Evolutionary conservation across 495 filamentous ascomycete species (phyloP), one percentile per base, ranked within the genome.

Genomic region (Filosporella fistucella): DNA sequence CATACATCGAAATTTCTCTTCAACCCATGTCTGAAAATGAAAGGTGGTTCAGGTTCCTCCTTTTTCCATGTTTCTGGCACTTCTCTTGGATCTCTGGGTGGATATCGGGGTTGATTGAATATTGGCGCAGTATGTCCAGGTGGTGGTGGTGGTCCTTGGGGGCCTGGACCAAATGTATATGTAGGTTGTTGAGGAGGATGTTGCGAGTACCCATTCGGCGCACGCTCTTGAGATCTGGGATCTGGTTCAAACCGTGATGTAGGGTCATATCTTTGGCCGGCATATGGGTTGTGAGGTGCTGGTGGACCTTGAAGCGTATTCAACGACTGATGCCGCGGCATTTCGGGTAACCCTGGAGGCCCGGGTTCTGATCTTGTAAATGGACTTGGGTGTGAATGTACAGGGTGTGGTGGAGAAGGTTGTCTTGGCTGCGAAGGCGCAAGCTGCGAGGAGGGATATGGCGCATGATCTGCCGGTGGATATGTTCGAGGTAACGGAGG

Each of bases 1-100:
- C 45, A 61, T 4, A 47, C 47, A 26, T 59, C 47, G 12, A 59
- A 33, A 28, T 50, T 34, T 23, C 58, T 43, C 32, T 61, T 61
- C 14, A 61, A 14, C 7, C 52, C 58, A 14, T 42, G 37, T 29
- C 40, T 51, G 41, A 47, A 51, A 18, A 45, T 32, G 18, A 17
- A 36, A 13, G 42, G 13, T 11, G 30, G 16, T 10, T 45, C 42
- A 3, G 18, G 21, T 22, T 52, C 48, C 11, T 52, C 44, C 11
- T 30, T 35, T 41, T 55, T 52, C 52, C 52, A 59, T 11, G 24
- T 14, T 24, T 54, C 51, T 14, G 17, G 18, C 6, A 16, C 5
- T 22, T 50, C 51, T 17, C 47, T 7, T 7, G 28, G 13, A 43
- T 57, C 46, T 21, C 47, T 37, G 20, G 36, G 22, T 30, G n/a